These are phyloP conservation scores for Phytophthora hibernalis DNA, from an alignment of 352 stramenopile genomes.

Conservation along the genomic window DNA sequence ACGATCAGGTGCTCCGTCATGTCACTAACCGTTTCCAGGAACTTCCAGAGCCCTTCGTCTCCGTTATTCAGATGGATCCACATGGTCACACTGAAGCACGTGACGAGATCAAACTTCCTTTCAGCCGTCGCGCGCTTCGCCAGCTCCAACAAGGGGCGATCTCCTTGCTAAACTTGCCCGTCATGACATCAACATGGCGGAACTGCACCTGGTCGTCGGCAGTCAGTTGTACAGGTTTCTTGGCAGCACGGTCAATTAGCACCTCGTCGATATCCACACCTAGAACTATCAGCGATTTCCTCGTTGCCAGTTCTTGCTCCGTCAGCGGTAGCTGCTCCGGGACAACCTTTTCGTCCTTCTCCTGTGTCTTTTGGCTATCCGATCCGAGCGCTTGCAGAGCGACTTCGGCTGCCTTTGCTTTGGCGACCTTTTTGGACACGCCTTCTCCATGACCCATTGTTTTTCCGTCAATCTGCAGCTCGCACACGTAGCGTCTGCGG, in stretches of 20 bases:
- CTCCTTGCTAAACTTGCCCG: conserved; percentile 48
- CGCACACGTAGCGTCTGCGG: conserved; percentile 66
- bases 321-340: conserved; percentile 33
- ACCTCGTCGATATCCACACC: conserved; percentile 79
- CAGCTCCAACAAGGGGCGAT: conserved; percentile 53
- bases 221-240: conserved; percentile 42
- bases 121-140: conserved; percentile 44
- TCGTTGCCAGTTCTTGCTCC: conserved; percentile 31
- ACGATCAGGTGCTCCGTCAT: conserved; percentile 79
- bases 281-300: conserved; percentile 61
- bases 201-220: conserved; percentile 61
- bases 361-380: conserved; percentile 16
- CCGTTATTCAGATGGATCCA: conserved; percentile 90
- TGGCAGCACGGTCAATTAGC: conserved; percentile 63
- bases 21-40: conserved; percentile 67
- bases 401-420: conserved; percentile 70
- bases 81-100: conserved; percentile 89
- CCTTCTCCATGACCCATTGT: conserved; percentile 59
- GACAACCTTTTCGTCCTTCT: conserved; percentile 13
- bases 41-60: conserved; percentile 79
- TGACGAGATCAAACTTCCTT: conserved; percentile 74
- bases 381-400: conserved; percentile 40
- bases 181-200: conserved; percentile 62
- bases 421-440: conserved; percentile 86
- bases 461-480: conserved; percentile 62